phyloP scores from a whole-genome alignment of 805 yeast species.

The Starmerella potacharoeniae region DNA sequence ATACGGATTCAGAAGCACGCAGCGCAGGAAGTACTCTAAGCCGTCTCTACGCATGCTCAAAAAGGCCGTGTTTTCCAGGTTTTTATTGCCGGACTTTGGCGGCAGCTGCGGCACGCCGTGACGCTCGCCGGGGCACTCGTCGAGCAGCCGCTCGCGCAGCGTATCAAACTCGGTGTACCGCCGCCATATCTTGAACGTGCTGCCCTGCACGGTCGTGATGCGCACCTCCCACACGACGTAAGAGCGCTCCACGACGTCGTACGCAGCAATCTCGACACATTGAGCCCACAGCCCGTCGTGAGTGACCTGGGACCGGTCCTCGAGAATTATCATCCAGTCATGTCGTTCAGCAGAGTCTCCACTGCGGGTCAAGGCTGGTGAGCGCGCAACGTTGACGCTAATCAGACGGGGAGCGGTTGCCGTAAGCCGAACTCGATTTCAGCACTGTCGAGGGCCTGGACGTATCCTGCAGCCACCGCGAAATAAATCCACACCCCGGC shows the following conservation, averaged over 20 bases:
- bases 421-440: too few species aligned
- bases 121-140: constrained; percentile 30
- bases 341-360: neutral
- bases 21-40: constrained; percentile 36
- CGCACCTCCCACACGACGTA: constrained; percentile 36
- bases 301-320: constrained; percentile 18
- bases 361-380: neutral
- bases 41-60: constrained; percentile 34
- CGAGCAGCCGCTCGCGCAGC: constrained; percentile 34
- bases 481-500: neutral
- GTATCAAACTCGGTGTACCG: constrained; percentile 54
- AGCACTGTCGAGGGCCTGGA: neutral
- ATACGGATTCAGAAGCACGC: constrained; percentile 36
- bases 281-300: constrained; percentile 31
- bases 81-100: constrained; percentile 32
- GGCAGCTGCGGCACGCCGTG: constrained; percentile 38
- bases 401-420: too few species aligned
- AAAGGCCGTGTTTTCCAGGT: constrained; percentile 25
- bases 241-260: constrained; percentile 33
- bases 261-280: constrained; percentile 32
- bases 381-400: neutral
- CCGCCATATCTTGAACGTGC: constrained; percentile 38
- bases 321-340: constrained; percentile 15
- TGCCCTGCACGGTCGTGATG: constrained; percentile 30
- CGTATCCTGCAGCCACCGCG: neutral